Conservation (phyloP, 352 stramenopile genomes). For the Globisporangium okanoganense region DNA sequence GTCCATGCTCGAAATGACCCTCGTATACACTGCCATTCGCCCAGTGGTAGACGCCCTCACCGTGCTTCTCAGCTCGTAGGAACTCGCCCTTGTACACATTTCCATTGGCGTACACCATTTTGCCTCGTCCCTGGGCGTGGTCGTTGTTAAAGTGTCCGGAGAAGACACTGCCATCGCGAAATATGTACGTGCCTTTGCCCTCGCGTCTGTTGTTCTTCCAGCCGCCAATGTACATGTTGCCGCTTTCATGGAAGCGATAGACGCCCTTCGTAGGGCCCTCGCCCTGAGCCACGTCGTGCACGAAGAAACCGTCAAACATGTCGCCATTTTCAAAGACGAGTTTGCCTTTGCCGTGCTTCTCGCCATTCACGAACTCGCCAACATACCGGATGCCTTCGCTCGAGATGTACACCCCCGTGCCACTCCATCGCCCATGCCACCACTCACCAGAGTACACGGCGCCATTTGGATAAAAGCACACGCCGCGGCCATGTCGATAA, state of each 20-base stretch:
- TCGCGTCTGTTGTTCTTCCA: constrained; percentile 70
- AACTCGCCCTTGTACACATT: constrained; percentile 78
- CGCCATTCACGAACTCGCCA: constrained; percentile 50
- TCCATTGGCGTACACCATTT: constrained; percentile 82
- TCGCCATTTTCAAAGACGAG: constrained; percentile 76
- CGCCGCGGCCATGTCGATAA: constrained; percentile 56
- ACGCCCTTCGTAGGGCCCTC: constrained; percentile 46
- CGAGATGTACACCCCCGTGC: constrained; percentile 60
- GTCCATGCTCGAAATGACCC: constrained; percentile 61
- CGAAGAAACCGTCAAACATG: constrained; percentile 67
- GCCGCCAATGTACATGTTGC: constrained; percentile 64
- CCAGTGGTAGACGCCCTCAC: constrained; percentile 58
- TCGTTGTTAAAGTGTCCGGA: constrained; percentile 52
- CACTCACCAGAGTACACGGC: constrained; percentile 70
- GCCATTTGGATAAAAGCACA: constrained; percentile 77
- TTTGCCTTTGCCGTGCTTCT: constrained; percentile 64
- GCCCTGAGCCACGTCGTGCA: constrained; percentile 44
- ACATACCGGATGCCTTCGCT: constrained; percentile 68
- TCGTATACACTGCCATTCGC: constrained; percentile 75
- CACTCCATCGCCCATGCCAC: constrained; percentile 54
- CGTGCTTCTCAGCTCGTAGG: constrained; percentile 61
- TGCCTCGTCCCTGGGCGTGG: constrained; percentile 71
- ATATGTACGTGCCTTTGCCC: constrained; percentile 64
- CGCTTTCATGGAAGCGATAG: constrained; percentile 62
- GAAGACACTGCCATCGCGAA: constrained; percentile 54